Evolutionary conservation across 2,329 filamentous ascomycete genomes (phyloP).

Genomic region (Pseudogymnoascus sp.): DNA sequence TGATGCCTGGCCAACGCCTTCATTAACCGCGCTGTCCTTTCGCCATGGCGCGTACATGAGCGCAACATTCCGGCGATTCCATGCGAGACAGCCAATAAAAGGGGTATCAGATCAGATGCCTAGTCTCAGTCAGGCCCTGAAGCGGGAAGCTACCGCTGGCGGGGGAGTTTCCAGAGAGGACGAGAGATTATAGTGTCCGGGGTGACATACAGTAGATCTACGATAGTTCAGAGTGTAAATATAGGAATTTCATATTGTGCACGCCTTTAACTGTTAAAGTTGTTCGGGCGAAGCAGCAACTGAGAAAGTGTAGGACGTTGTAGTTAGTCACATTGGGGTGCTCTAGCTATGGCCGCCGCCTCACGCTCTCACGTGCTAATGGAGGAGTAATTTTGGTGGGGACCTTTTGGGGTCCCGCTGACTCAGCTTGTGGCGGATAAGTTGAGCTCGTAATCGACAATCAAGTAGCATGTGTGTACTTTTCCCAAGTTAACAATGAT

Average conservation of each 20-base stretch:
- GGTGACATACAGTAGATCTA: slow-evolving; percentile 2
- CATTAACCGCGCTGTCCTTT: slow-evolving; percentile 24
- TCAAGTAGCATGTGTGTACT: neutral
- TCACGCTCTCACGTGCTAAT: slow-evolving; percentile 1
- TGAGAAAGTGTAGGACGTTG: neutral
- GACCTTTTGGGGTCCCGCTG: slow-evolving; percentile 2
- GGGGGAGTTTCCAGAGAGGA: neutral
- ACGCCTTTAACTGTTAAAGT: neutral
- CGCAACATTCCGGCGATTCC: slow-evolving; percentile 29
- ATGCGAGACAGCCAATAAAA: slow-evolving; percentile 17
- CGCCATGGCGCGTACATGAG: slow-evolving; percentile 26
- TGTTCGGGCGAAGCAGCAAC: neutral
- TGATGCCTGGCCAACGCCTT: slow-evolving; percentile 13
- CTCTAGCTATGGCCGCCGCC: neutral
- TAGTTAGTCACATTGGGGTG: neutral
- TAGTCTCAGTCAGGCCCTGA: neutral
- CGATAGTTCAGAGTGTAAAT: neutral
- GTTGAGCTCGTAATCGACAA: neutral
- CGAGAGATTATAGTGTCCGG: neutral
- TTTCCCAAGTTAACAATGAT: neutral
- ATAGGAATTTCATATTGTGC: neutral
- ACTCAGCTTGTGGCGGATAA: neutral
- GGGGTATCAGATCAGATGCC: neutral
- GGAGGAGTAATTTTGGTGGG: neutral
- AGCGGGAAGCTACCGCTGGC: neutral